Evolutionary conservation across 257 asterid genomes (phyloP), one percentile per base, ranked within the genome.

Genomic region (Solanum etuberosum): DNA sequence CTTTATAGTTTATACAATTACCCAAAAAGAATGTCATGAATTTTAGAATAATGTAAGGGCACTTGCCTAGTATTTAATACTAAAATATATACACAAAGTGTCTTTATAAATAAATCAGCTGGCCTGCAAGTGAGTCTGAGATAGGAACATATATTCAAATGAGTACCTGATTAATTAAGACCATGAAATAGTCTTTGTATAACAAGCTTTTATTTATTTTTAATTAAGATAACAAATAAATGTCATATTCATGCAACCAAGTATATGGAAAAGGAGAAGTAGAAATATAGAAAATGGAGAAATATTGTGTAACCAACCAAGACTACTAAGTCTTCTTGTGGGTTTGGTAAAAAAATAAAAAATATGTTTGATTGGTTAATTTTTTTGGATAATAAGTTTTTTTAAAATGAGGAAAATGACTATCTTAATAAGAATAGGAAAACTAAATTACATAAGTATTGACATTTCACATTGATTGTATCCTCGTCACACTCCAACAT

Each of bases 101-200:
- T 81, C 57, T 67, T 35, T 65, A 77, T 77, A 83, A 83, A 25
- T 34, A 61, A 61, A 23, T 61, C 31, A 61, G 31, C 65, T 46
- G 88, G 89, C 88, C 89, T 89, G 89, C 89, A 78, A 68, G 54
- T 40, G 61, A 77, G 23, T 57, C 11, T 5, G 65, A 54, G 37
- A n/a, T 38, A 31, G 31, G 59, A 23, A 27, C 15, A 43, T 16
- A 43, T 46, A 46, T 27, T 80, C 40, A 80, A 46, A 43, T 29
- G 84, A 43, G 27, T 37, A 29, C 40, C 42, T 46, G 12, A 25
- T 9, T 61, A 61, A 61, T 61, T 61, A 46, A 80, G 40, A 29
- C 42, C 29, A 46, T 8, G 67, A 80, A 80, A 46, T 46, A 80
- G 42, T 80, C 84, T 80, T 80, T 80, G 27, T 18, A 43, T 8